A percentile compares a stretch with the other conserved stretches of the same genome.
These are phyloP conservation scores for Phoma sp. DNA, from an alignment of 2,329 filamentous ascomycete species.

Conservation along the genomic window DNA sequence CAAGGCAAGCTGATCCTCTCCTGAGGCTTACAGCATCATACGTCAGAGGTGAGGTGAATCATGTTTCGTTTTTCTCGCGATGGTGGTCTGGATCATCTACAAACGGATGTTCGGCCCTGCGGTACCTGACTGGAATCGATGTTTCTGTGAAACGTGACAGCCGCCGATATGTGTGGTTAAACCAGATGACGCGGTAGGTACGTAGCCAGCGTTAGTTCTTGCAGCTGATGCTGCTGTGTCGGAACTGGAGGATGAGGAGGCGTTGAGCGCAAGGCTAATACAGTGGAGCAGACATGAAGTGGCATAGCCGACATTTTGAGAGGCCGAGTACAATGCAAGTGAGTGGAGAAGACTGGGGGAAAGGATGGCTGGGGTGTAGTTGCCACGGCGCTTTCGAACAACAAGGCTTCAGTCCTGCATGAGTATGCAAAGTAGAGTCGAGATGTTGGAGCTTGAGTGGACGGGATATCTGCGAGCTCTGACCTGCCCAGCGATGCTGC, in stretches of 20 bases:
- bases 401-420: not conserved
- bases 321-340: not conserved
- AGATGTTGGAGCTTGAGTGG: slow-evolving; percentile 4
- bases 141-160: slow-evolving; percentile 13
- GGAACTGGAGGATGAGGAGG: not conserved
- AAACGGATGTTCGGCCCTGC: not conserved
- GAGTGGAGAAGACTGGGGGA: not conserved
- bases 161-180: not conserved
- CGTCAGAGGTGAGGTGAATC: slow-evolving; percentile 3
- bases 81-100: slow-evolving; percentile 8
- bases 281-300: slow-evolving; percentile 1
- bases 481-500: slow-evolving; percentile 14
- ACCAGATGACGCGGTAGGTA: not conserved
- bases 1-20: not conserved
- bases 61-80: slow-evolving; percentile 14
- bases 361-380: slow-evolving; percentile 4
- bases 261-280: slow-evolving; percentile 2
- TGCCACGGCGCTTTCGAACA: not conserved
- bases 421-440: slow-evolving; percentile 8
- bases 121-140: slow-evolving; percentile 2
- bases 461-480: slow-evolving; percentile 5
- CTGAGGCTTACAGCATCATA: not conserved
- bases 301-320: not conserved
- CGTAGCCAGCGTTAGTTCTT: not conserved
- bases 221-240: not conserved